These are phyloP conservation scores for Durotheca rogersii DNA, from an alignment of 495 filamentous ascomycete species.

Conservation along the genomic window DNA sequence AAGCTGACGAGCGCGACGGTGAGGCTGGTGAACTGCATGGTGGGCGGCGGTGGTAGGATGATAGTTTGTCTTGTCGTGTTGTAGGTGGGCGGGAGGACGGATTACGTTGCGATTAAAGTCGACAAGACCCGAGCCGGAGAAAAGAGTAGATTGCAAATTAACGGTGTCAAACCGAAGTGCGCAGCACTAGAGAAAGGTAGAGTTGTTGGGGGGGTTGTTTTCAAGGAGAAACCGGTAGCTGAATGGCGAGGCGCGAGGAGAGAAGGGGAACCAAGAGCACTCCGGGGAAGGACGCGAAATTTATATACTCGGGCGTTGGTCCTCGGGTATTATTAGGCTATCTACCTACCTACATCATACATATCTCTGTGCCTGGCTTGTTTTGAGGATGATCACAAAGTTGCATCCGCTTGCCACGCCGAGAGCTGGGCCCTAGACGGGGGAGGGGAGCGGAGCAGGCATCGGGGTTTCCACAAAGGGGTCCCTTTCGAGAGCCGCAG, in stretches of 20 bases:
- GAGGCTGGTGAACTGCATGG: not conserved
- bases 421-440: too few relatives aligned
- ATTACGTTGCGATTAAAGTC: not conserved
- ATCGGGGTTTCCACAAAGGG: too few relatives aligned
- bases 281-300: not conserved
- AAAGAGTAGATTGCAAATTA: too few relatives aligned
- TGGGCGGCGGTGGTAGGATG: not conserved
- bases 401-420: too few relatives aligned
- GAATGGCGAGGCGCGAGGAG: not conserved
- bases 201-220: not conserved
- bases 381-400: too few relatives aligned
- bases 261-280: not conserved
- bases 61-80: not conserved
- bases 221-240: not conserved
- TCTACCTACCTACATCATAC: too few relatives aligned
- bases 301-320: too few relatives aligned
- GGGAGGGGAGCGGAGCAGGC: too few relatives aligned
- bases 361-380: too few relatives aligned
- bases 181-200: not conserved
- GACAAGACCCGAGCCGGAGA: not conserved
- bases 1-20: not conserved
- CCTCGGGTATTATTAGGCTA: too few relatives aligned
- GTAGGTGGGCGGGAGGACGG: not conserved
- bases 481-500: too few relatives aligned
- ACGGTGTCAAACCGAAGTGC: not conserved